A percentile compares a stretch with the other conserved stretches of the same genome.
Evolutionary conservation across 805 yeast species (phyloP).

Genomic region (Saturnispora sanitii): DNA sequence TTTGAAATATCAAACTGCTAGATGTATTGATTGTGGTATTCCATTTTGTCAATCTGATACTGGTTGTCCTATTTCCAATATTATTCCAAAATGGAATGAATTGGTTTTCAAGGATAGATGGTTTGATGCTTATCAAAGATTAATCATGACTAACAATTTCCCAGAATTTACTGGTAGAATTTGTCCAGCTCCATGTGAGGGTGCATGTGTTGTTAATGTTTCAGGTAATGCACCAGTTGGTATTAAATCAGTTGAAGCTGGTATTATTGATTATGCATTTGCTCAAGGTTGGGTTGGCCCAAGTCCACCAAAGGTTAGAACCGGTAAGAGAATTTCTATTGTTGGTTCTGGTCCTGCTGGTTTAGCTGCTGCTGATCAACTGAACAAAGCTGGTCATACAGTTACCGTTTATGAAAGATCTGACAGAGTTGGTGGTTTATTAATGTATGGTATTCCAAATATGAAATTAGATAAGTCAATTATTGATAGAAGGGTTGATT

Average conservation of each 20-base stretch:
- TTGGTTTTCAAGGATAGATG: constrained; percentile 90
- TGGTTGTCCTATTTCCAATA: constrained; percentile 95
- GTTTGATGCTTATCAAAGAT: constrained; percentile 85
- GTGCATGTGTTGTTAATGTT: constrained; percentile 76
- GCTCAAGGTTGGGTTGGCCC: constrained; percentile 96
- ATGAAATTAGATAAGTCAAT: constrained; percentile 93
- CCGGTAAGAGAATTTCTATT: constrained; percentile 77
- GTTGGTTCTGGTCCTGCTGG: constrained; percentile 98
- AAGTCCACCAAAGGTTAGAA: constrained; percentile 63
- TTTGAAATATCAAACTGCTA: constrained; percentile 82
- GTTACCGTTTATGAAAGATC: constrained; percentile 91
- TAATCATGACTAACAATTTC: constrained; percentile 94
- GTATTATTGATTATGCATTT: constrained; percentile 92
- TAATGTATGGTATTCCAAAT: constrained; percentile 99
- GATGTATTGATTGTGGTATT: constrained; percentile 99
- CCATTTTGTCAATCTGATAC: constrained; percentile 98
- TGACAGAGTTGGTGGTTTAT: constrained; percentile 91
- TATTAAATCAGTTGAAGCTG: constrained; percentile 90
- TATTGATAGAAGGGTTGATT: constrained; percentile 87
- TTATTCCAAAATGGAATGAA: constrained; percentile 97
- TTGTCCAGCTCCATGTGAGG: constrained; percentile 99
- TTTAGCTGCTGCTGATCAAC: constrained; percentile 92
- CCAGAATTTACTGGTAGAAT: constrained; percentile 98
- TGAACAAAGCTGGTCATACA: constrained; percentile 88
- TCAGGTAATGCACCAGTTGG: constrained; percentile 95